phyloP scores from a whole-genome alignment of 2,329 filamentous ascomycete genomes.

The Sphaerulina vaccinii region DNA sequence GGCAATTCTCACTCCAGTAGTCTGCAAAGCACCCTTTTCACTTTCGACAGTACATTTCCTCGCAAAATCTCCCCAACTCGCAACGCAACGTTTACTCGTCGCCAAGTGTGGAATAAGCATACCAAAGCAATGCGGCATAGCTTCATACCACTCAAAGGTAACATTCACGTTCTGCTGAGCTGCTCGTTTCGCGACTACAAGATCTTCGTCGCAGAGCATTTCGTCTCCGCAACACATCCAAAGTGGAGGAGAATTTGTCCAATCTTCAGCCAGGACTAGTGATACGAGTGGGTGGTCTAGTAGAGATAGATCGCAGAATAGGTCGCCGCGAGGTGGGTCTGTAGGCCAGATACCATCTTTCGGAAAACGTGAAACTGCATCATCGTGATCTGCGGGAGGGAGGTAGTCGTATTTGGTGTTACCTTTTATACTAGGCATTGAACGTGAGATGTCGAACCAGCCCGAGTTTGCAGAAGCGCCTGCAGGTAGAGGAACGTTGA shows the following conservation, averaged over 20 bases:
- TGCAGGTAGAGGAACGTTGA: slow-evolving; percentile 64
- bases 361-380: slow-evolving; percentile 40
- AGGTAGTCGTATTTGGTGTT: slow-evolving; percentile 65
- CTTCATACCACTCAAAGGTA: slow-evolving; percentile 70
- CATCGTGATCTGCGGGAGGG: slow-evolving; percentile 42
- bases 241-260: slow-evolving; percentile 63
- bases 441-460: slow-evolving; percentile 70
- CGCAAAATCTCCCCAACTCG: slow-evolving; percentile 38
- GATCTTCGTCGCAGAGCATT: slow-evolving; percentile 66
- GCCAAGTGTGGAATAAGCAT: slow-evolving; percentile 43
- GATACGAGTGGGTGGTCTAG: slow-evolving; percentile 66
- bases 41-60: slow-evolving; percentile 32
- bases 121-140: slow-evolving; percentile 72
- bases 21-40: slow-evolving; percentile 27
- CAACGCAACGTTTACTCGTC: slow-evolving; percentile 37
- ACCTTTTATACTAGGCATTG: slow-evolving; percentile 54
- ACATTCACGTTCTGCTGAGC: slow-evolving; percentile 59
- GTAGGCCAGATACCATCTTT: slow-evolving; percentile 51
- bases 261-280: slow-evolving; percentile 57
- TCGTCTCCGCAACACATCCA: slow-evolving; percentile 72
- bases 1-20: slow-evolving; percentile 33
- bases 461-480: slow-evolving; percentile 63
- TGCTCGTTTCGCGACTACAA: slow-evolving; percentile 59
- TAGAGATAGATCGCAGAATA: slow-evolving; percentile 48
- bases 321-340: slow-evolving; percentile 46